Evolutionary conservation across 2,329 filamentous ascomycete genomes (phyloP), one percentile per base, ranked within the genome.

Genomic region (Cytospora piceicola): DNA sequence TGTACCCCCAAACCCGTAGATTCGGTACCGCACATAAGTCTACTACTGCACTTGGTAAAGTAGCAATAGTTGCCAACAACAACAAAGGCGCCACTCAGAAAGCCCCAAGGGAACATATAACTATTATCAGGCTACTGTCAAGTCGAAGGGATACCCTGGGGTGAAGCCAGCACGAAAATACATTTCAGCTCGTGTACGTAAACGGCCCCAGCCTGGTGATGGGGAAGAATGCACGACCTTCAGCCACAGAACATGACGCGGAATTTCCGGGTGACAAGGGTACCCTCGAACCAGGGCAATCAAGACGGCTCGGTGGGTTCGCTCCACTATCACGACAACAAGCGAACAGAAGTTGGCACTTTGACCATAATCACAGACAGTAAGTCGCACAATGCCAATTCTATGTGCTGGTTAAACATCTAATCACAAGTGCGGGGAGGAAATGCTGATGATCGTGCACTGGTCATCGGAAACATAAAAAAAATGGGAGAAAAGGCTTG

Each of bases 161-260:
- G 4, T 5, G n/a, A 20, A n/a, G 20, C 17, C 39, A 42, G 39
- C 17, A 42, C 39, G 20, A 42, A 42, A 42, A n/a, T 42, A 42
- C 15, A 39, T n/a, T 42, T 42, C 39, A 42, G 39, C 36, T 9
- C 14, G 14, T 2, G 12, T 36, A 36, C 39, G 39, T n/a, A 42
- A 42, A 42, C 39, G 17, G 32, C 58, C 53, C 58, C 51, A 36
- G n/a, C 51, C 34, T 49, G 60, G 60, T 62, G 52, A 62, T 62
- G 60, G 55, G 55, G 36, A 54, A 55, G 27, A 29, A 20, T 34
- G 52, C 39, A 53, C 46, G 52, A 46, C 36, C 36, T 53, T 42
- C 29, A 56, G 29, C 51, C 51, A 22, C 52, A 30, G 27, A 32
- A 42, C 60, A 56, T 62, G 60, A 56, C 60, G 60, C 60, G 60